Evolutionary conservation across 106 monocot genomes (phyloP).

Genomic region (Dioscorea dumetorum): DNA sequence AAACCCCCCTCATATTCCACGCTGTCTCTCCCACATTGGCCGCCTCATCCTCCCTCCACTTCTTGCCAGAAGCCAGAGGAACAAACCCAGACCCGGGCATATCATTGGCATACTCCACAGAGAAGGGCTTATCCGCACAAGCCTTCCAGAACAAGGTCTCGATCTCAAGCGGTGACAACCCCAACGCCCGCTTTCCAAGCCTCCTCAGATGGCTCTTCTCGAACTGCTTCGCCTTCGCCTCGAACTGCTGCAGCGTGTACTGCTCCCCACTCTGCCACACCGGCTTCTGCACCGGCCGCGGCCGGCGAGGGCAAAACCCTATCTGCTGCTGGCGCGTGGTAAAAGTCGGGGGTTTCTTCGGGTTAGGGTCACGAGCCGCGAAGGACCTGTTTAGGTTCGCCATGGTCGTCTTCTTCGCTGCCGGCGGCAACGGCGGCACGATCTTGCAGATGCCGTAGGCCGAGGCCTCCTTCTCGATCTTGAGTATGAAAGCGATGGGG

Average conservation of each 20-base stretch:
- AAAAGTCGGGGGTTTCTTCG: slow-evolving; percentile 35
- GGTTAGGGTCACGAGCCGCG: slow-evolving; percentile 24
- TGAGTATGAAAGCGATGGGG: slow-evolving; percentile 80
- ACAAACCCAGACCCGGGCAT: slow-evolving; percentile 78
- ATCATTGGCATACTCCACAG: slow-evolving; percentile 83
- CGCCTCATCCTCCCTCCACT: slow-evolving; percentile 32
- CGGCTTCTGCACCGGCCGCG: slow-evolving; percentile 71
- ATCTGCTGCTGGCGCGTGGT: slow-evolving; percentile 90
- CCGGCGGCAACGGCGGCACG: slow-evolving; percentile 65
- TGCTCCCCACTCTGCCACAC: slow-evolving; percentile 73
- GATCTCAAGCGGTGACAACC: slow-evolving; percentile 42
- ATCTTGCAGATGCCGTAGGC: slow-evolving; percentile 85
- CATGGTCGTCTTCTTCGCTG: slow-evolving; percentile 50
- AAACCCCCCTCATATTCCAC: slow-evolving; percentile 85
- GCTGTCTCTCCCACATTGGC: slow-evolving; percentile 67
- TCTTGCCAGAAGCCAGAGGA: slow-evolving; percentile 10
- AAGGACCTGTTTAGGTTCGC: slow-evolving; percentile 64
- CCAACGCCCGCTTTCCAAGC: slow-evolving; percentile 1
- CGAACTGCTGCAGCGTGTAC: slow-evolving; percentile 77
- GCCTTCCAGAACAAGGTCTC: slow-evolving; percentile 80
- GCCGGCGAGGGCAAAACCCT: slow-evolving; percentile 83
- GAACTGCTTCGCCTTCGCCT: slow-evolving; percentile 59
- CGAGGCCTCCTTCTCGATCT: slow-evolving; percentile 70
- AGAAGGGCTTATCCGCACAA: slow-evolving; percentile 48
- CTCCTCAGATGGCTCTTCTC: slow-evolving; percentile 34